These are phyloP conservation scores for Candolleomyces efflorescens DNA, from an alignment of 768 basidiomycete species.

Conservation along the genomic window DNA sequence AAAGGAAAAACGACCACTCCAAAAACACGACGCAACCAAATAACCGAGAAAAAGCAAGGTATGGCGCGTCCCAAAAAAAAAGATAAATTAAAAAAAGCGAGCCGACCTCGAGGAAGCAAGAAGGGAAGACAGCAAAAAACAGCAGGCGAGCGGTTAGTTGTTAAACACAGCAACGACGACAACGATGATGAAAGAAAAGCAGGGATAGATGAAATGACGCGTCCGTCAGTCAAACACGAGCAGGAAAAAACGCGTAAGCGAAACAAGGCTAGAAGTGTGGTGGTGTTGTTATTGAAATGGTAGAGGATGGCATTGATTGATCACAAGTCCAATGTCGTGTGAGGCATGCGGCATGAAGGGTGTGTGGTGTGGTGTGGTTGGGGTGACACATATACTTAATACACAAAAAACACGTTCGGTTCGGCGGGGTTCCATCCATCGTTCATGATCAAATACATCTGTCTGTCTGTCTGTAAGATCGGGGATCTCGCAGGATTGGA, in stretches of 20 bases:
- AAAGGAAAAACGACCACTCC: too few relatives aligned
- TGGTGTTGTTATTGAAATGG: background rate
- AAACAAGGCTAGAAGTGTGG: background rate
- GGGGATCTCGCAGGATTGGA: background rate
- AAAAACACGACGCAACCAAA: too few relatives aligned
- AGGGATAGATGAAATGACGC: background rate
- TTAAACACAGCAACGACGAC: background rate
- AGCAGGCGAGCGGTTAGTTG: constrained; percentile 15
- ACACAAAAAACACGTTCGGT: constrained; percentile 1
- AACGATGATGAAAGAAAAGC: background rate
- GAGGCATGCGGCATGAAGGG: constrained; percentile 1
- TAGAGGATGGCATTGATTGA: background rate
- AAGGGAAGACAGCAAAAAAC: constrained; percentile 7
- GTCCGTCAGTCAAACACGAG: too few relatives aligned
- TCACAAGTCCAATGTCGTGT: constrained; percentile 2
- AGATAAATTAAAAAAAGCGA: too few relatives aligned
- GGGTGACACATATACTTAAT: constrained; percentile 3
- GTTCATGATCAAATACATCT: too few relatives aligned
- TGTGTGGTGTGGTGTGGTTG: too few relatives aligned
- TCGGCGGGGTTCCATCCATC: background rate
- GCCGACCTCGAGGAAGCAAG: too few relatives aligned
- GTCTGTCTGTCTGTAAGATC: too few relatives aligned
- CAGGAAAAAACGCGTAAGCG: background rate
- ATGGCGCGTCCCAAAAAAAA: too few relatives aligned
- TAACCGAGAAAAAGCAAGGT: too few relatives aligned